phyloP scores from a whole-genome alignment of 2,329 filamentous ascomycete species.

The Ceratocystis huliohia region DNA sequence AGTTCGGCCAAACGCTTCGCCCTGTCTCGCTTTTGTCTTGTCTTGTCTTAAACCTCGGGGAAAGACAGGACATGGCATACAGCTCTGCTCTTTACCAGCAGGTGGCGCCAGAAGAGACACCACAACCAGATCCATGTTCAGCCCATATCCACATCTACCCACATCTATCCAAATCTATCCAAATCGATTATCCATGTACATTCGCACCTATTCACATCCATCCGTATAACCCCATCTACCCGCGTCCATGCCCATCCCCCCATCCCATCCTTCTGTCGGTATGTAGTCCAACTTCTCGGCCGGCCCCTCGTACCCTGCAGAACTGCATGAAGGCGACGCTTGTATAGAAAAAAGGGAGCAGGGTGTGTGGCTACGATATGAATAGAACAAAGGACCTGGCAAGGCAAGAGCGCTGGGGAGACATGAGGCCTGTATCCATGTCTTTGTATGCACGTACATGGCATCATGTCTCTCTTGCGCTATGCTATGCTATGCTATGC shows the following conservation, averaged over 20 bases:
- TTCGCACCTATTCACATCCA: too few species aligned
- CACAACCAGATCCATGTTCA: not conserved
- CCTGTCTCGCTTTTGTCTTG: too few species aligned
- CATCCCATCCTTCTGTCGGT: not conserved
- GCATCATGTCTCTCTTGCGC: constrained; percentile 1
- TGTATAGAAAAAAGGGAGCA: not conserved
- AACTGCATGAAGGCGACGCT: not conserved
- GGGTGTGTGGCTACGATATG: not conserved
- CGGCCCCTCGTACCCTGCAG: not conserved
- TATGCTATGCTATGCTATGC: not conserved
- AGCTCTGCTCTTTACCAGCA: not conserved
- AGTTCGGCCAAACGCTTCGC: too few species aligned
- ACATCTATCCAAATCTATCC: too few species aligned
- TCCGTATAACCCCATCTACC: too few species aligned
- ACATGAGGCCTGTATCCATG: not conserved
- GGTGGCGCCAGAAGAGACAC: not conserved
- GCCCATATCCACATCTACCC: too few species aligned
- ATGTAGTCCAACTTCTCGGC: not conserved
- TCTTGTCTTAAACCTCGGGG: not conserved
- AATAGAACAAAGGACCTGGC: not conserved
- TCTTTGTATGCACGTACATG: constrained; percentile 2
- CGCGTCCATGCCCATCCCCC: too few species aligned
- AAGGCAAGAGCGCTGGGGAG: not conserved
- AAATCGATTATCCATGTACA: too few species aligned
- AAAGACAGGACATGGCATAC: not conserved